Conservation (phyloP, 2,329 filamentous ascomycete genomes). For the Neonectria coccinea region DNA sequence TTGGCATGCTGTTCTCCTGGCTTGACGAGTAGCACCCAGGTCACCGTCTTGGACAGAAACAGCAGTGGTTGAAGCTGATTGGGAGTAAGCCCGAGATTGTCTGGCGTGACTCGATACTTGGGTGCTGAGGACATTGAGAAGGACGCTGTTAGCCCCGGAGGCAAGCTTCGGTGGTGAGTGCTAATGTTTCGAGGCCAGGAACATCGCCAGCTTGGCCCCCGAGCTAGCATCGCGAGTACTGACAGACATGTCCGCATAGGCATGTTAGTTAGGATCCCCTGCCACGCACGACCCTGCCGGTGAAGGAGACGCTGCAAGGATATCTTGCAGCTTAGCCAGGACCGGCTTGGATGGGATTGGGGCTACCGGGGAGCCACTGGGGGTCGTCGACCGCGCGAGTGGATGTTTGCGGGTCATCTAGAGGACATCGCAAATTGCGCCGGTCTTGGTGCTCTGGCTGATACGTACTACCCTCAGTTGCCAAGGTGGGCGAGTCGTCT, state of each 20-base stretch:
- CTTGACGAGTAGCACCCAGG: background rate
- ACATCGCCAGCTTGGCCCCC: slow-evolving; percentile 20
- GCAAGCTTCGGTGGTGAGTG: slow-evolving; percentile 2
- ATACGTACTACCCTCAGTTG: slow-evolving; percentile 1
- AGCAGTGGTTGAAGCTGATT: slow-evolving; percentile 8
- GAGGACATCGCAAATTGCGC: slow-evolving; percentile 42
- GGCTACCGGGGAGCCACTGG: slow-evolving; percentile 14
- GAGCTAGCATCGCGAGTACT: slow-evolving; percentile 15
- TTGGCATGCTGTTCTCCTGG: slow-evolving; percentile 1
- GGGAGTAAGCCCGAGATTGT: slow-evolving; percentile 28
- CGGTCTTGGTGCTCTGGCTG: slow-evolving; percentile 27
- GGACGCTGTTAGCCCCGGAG: slow-evolving; percentile 22
- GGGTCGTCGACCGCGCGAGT: slow-evolving; percentile 27
- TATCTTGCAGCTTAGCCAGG: slow-evolving; percentile 11
- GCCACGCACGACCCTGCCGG: slow-evolving; percentile 21
- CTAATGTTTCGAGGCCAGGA: slow-evolving; percentile 6
- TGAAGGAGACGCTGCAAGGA: slow-evolving; percentile 23
- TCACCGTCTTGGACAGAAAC: background rate
- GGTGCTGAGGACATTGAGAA: slow-evolving; percentile 14
- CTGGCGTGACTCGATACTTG: slow-evolving; percentile 11
- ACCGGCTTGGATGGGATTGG: slow-evolving; percentile 17
- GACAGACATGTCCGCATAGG: background rate
- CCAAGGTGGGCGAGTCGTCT: slow-evolving; percentile 17
- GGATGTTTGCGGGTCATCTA: slow-evolving; percentile 39
- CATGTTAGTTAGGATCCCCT: slow-evolving; percentile 15